Base-by-base conservation (phyloP, 1,139 yeast genomes). In the Spathaspora jeffriesii region DNA sequence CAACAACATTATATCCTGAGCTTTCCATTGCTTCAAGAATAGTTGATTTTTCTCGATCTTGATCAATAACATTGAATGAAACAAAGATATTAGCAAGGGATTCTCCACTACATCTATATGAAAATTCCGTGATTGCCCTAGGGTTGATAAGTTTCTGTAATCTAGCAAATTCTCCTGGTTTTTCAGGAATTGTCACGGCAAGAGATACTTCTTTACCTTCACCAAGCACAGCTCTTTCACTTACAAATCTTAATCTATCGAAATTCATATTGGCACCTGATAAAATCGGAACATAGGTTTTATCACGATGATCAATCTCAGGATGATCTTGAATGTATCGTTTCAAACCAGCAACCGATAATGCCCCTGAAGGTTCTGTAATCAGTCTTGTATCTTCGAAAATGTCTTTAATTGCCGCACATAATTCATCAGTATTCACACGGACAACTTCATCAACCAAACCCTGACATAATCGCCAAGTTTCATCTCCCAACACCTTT, bases 261-360 rank as follows among this genome's bases (percentile, higher is more conserved):
- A 93, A 93, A 70, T 95, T 93, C 96, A 93, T 92, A 68, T 93
- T 93, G 32, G 99, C 99, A 50, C 98, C 99, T 31, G 96, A 88
- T 48, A 93, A 74, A 23, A 95, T 78, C 8, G 97, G 95, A 25
- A 89, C 88, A 60, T 90, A 92, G 0, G 89, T 82, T 53, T 84
- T 80, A 48, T 73, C 70, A n/a, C 82, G 70, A 61, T 89, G 96
- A 60, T 88, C 89, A 39, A 84, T 72, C 45, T 85, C 87, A 9
- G 85, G 84, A 57, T 86, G 83, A 17, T 71, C 64, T 36, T 78
- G 75, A 43, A 92, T 78, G 62, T 91, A 93, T 59, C 85, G 87
- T 63, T 89, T 89, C 74, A 92, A 71, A 46, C 98, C 99, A 3
- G 99, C 99, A 40, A 93, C 97, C 1, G 96, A 78, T 62, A 95